Base-by-base conservation (phyloP, 192 early-diverging fungal species). In the Obelidium mucronatum region DNA sequence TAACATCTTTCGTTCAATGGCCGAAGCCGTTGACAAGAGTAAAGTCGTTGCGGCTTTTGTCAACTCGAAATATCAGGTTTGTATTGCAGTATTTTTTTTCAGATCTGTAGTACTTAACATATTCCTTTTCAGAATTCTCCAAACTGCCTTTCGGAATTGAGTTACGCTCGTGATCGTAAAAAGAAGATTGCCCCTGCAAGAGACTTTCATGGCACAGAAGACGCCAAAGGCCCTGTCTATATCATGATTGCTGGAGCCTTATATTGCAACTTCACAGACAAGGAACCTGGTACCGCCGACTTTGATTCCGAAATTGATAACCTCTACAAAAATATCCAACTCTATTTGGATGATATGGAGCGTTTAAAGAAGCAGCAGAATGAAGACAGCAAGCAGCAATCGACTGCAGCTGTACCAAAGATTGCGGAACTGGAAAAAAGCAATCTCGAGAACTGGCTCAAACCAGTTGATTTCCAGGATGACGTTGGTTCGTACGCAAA, bases 131-230 rank as follows among this genome's bases (percentile, higher is more conserved):
- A 51, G 48, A 22, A 53, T 24, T 67, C 40, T 39, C 15, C 17
- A 63, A 67, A 67, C 31, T 67, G 66, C 66, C 39, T 24, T 17
- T 26, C 26, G 35, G 66, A 67, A 1, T 17, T 67, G 15, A 28
- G 31, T 15, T 67, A 58, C 44, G 66, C 66, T 13, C 17, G 17
- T 1, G 66, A 67, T 30, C 40, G 58, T 1, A 67, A 67, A 26
- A 67, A 67, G 2, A 48, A 48, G 40, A 67, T 67, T 13, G 40
- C 30, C 30, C 40, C 66, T 0, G 35, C 44, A 13, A 39, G 66
- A 54, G 30, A 48, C 26, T 67, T 67, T 13, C 22, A 67, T 17
- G 31, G 30, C 15, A 33, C 15, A 1, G 59, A 61, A 30, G 59
- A 61, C 19, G 51, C 51, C 13, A 52, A 52, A 52, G 51, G 51